Conservation (phyloP, 768 basidiomycete genomes). For the Paxillus ammoniavirescens region DNA sequence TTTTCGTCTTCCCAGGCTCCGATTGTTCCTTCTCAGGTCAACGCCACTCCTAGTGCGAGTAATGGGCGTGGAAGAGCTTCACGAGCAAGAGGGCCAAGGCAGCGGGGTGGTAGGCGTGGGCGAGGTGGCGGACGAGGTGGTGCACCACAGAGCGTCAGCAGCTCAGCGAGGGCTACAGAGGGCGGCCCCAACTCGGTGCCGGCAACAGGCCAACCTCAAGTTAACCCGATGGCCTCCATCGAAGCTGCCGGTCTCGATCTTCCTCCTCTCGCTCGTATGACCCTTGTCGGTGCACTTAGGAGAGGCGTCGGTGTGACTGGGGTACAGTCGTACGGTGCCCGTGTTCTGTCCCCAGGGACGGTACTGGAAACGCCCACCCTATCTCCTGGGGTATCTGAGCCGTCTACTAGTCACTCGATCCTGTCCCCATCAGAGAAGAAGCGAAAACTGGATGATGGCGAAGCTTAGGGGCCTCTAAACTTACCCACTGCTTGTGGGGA, state of each 20-base stretch:
- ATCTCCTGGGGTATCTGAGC: neutral
- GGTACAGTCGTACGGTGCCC: neutral
- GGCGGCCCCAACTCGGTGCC: neutral
- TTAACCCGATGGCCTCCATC: neutral
- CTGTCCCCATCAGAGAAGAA: slow-evolving; percentile 15
- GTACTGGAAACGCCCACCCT: neutral
- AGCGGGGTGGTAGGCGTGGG: neutral
- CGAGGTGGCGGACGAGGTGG: neutral
- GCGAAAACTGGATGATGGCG: slow-evolving; percentile 19
- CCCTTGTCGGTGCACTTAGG: neutral
- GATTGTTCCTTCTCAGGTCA: neutral
- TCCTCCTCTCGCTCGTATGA: neutral
- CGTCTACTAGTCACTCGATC: too few relatives aligned
- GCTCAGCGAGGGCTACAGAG: neutral
- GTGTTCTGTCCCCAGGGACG: neutral
- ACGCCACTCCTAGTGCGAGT: neutral
- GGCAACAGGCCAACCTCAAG: neutral
- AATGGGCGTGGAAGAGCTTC: neutral
- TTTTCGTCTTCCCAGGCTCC: neutral
- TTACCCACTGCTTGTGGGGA: neutral
- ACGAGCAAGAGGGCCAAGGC: neutral
- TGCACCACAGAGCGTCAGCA: neutral
- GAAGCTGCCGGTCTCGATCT: neutral
- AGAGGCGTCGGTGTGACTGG: neutral
- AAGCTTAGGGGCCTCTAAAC: slow-evolving; percentile 3